phyloP scores from a whole-genome alignment of 805 yeast genomes.

The Saturnispora kantuleensis region DNA sequence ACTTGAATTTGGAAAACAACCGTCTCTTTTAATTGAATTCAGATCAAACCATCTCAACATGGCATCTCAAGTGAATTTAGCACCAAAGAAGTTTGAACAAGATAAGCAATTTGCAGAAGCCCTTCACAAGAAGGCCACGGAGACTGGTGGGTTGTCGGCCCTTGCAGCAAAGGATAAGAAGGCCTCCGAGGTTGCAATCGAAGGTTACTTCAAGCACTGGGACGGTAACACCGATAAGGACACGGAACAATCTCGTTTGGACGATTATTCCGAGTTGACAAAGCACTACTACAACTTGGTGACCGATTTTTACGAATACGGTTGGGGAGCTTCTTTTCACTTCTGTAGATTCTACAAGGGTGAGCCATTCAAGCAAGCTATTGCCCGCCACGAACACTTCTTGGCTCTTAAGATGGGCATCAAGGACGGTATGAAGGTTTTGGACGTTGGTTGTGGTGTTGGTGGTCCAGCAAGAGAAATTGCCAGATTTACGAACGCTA shows the following conservation, averaged over 20 bases:
- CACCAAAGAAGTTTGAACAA: slow-evolving; percentile 44
- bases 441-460: slow-evolving; percentile 98
- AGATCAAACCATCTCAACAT: slow-evolving; percentile 1
- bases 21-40: no score
- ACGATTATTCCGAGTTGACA: slow-evolving; percentile 83
- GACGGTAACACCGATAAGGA: slow-evolving; percentile 74
- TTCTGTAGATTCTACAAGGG: slow-evolving; percentile 90
- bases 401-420: slow-evolving; percentile 81
- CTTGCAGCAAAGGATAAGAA: slow-evolving; percentile 64
- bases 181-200: slow-evolving; percentile 75
- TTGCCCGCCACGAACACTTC: slow-evolving; percentile 95
- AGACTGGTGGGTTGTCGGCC: slow-evolving; percentile 66
- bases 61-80: slow-evolving; percentile 25
- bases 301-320: slow-evolving; percentile 97
- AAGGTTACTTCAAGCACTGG: slow-evolving; percentile 95
- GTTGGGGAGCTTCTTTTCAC: slow-evolving; percentile 99
- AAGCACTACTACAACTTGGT: slow-evolving; percentile 94
- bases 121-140: slow-evolving; percentile 69
- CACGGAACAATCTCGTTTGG: slow-evolving; percentile 63
- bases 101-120: slow-evolving; percentile 75
- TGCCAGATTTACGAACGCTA: slow-evolving; percentile 78
- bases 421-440: slow-evolving; percentile 69
- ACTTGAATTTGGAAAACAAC: background rate
- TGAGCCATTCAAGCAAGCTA: slow-evolving; percentile 87
- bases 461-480: slow-evolving; percentile 99